Evolutionary conservation across 345 rosid species (phyloP), one percentile per base, ranked within the genome.

Genomic region (Salix purpurea): DNA sequence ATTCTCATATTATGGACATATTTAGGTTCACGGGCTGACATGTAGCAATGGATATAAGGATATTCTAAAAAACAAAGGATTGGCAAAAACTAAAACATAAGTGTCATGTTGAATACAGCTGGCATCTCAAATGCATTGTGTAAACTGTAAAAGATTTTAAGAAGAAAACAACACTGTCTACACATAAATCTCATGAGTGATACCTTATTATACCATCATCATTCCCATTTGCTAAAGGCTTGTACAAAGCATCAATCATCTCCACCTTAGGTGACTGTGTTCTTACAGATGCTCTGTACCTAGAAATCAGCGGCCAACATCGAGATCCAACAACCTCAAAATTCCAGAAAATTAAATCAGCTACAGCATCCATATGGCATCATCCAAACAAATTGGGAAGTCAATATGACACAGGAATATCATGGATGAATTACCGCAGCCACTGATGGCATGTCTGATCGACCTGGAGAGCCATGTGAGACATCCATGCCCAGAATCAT

Each of bases 401-500:
- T 37, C 54, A 44, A 36, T 37, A 19, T 66, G 28, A 39, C 13
- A 50, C 19, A 71, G 21, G n/a, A 32, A 26, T 13, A 23, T 65
- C 70, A 70, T 32, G 68, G 76, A 72, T 19, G 61, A 78, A 52
- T 77, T 90, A 93, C 98, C 76, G 98, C 98, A 54, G 93, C 96
- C 44, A 91, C 76, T 34, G 96, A 93, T 78, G 98, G 97, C 71
- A 83, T 71, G 85, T 90, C 88, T 39, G 93, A 84, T 80, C 73
- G 87, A 77, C 94, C 97, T 80, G 96, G 94, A 76, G 98, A 84
- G 37, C 98, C 96, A 80, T 92, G 99, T 73, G 98, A 93, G 73
- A 96, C 96, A 86, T 92, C 99, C 96, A 96, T 93, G 42, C 99
- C 99, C 85, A 96, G 83, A 80, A 96, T 96, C 84, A 96, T 80